phyloP scores from a whole-genome alignment of 495 filamentous ascomycete species.

The Penicillium samsonianum region DNA sequence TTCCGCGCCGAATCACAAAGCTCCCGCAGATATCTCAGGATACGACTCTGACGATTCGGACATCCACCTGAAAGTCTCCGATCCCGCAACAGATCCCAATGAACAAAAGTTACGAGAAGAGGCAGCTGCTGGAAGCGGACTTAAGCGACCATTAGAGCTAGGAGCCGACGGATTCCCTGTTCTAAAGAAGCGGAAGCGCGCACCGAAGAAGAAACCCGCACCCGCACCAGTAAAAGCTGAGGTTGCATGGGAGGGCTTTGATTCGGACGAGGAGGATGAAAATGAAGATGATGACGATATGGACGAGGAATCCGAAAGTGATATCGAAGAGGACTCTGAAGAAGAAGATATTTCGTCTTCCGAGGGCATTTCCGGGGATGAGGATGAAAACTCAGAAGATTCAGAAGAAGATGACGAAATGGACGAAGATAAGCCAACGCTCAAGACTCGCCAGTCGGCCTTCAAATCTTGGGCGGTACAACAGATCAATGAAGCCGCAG shows the following conservation, averaged over 20 bases:
- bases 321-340: slow-evolving; percentile 24
- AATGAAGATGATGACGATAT: slow-evolving; percentile 19
- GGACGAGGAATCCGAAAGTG: slow-evolving; percentile 20
- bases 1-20: slow-evolving; percentile 14
- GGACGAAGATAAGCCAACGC: slow-evolving; percentile 40
- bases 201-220: slow-evolving; percentile 33
- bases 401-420: slow-evolving; percentile 31
- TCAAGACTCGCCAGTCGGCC: slow-evolving; percentile 58
- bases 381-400: slow-evolving; percentile 26
- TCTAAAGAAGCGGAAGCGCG: slow-evolving; percentile 66
- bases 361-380: slow-evolving; percentile 25
- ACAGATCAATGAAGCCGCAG: slow-evolving; percentile 75
- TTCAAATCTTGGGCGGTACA: slow-evolving; percentile 94
- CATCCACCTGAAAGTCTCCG: slow-evolving; percentile 26
- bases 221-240: slow-evolving; percentile 42
- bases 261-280: slow-evolving; percentile 42
- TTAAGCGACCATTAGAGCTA: slow-evolving; percentile 82
- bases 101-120: slow-evolving; percentile 24
- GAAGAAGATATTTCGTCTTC: slow-evolving; percentile 25
- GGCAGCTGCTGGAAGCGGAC: slow-evolving; percentile 64
- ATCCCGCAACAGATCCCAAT: slow-evolving; percentile 21
- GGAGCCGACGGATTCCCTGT: slow-evolving; percentile 77
- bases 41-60: slow-evolving; percentile 45
- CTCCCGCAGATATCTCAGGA: slow-evolving; percentile 28
- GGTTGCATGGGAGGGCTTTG: slow-evolving; percentile 63